Percentiles rank a stretch among this genome's conserved stretches.
Conservation (phyloP, 306 rosid species). For the Trifolium dubium region DNA sequence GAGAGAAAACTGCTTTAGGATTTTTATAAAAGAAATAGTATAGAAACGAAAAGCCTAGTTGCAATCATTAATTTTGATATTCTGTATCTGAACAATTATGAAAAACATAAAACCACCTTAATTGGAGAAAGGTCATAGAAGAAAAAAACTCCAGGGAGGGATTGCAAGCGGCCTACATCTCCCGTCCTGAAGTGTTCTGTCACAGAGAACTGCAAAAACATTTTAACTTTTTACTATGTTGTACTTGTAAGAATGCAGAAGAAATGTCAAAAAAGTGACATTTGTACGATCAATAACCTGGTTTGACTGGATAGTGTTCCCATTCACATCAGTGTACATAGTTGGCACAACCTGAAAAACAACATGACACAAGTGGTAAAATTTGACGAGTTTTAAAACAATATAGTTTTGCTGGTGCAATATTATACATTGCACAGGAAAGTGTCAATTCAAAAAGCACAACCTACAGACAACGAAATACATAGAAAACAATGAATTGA, state of each 20-base stretch:
- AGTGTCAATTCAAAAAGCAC: slow-evolving; percentile 12
- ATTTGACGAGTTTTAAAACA: slow-evolving; percentile 1
- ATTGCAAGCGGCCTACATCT: slow-evolving; percentile 78
- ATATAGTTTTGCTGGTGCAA: neutral
- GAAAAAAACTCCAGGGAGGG: slow-evolving; percentile 96
- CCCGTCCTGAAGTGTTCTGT: slow-evolving; percentile 85
- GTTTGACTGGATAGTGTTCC: slow-evolving; percentile 89
- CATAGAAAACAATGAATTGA: slow-evolving; percentile 1
- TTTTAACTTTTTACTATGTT: slow-evolving; percentile 17
- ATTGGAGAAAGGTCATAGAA: slow-evolving; percentile 98
- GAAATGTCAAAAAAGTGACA: slow-evolving; percentile 6
- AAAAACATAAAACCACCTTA: slow-evolving; percentile 58
- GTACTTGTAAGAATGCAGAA: slow-evolving; percentile 20
- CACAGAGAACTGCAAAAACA: slow-evolving; percentile 88
- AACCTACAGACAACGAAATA: neutral
- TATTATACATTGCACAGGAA: slow-evolving; percentile 5
- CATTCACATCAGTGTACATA: slow-evolving; percentile 81
- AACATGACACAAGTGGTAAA: slow-evolving; percentile 30
- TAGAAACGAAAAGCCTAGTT: neutral
- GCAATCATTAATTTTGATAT: slow-evolving; percentile 22
- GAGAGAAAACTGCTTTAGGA: neutral
- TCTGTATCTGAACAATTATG: slow-evolving; percentile 13
- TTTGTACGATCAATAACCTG: slow-evolving; percentile 62
- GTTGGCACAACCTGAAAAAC: slow-evolving; percentile 87
- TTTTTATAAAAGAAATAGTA: neutral